Evolutionary conservation across 139 green algal genomes (phyloP), one percentile per base, ranked within the genome.

Genomic region (Coelastrella sp.): DNA sequence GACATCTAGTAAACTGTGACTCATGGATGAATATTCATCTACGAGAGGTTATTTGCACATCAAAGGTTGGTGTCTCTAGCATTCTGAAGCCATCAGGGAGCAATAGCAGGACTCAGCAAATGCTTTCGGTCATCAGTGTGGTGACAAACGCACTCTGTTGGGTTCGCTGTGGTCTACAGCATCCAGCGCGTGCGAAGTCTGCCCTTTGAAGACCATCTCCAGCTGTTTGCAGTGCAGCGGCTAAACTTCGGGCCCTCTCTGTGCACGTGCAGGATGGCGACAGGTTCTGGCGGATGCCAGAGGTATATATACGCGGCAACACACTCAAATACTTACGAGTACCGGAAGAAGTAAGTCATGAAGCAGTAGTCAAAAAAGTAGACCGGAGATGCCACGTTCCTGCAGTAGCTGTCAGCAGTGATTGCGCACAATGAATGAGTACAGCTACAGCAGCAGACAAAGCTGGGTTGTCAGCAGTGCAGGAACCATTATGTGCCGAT

Each of bases 11-110:
- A 20, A 95, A 96, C 79, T 99, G 97, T 92, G 98, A 99, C 83
- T 98, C 95, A 10, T 99, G 98, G 98, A 99, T 99, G 98, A 99
- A 99, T 91, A 95, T 99, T 13, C 98, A 99, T 76, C 64, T 99
- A 14, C 92, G 94, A 7, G 98, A 99, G 89, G 98, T 99, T 73
- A 99, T 99, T 83, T 99, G 97, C 96, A 99, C 98, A 20, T 98
- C 96, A 22, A 99, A 98, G 94, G 96, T 96, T 60, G 32, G 32
- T 47, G 32, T 47, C 32, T 47, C n/a, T n/a, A n/a, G n/a, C n/a
- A n/a, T n/a, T n/a, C n/a, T 47, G 32, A 47, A 47, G 32, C 32
- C 32, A 47, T 47, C 32, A 47, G 1, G 32, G 32, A 47, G 32
- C 32, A 0, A 47, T 47, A 47, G 32, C 32, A 47, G 32, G 32